A percentile compares a stretch with the other conserved stretches of the same genome.
phyloP scores from a whole-genome alignment of 768 basidiomycete genomes.

The Termitomyces sp. region DNA sequence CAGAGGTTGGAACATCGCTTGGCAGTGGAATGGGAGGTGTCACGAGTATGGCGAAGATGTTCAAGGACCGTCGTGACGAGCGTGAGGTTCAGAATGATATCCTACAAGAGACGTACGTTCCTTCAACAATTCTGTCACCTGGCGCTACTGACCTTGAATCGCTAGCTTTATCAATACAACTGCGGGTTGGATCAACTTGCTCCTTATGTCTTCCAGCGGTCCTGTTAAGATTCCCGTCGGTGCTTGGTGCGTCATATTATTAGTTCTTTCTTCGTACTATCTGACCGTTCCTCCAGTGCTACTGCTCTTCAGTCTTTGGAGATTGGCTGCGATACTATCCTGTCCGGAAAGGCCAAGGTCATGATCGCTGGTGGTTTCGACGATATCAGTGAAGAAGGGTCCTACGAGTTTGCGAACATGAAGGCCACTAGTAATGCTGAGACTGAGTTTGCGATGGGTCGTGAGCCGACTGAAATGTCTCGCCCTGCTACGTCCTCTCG shows the following conservation, averaged over 20 bases:
- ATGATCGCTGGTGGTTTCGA: slow-evolving; percentile 99
- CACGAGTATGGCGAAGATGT: slow-evolving; percentile 89
- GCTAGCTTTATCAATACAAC: slow-evolving; percentile 96
- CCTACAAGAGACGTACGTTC: slow-evolving; percentile 89
- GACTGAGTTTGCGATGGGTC: slow-evolving; percentile 97
- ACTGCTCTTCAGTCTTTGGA: slow-evolving; percentile 97
- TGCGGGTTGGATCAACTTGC: slow-evolving; percentile 95
- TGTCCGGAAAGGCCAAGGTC: slow-evolving; percentile 95
- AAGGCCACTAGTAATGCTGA: slow-evolving; percentile 97
- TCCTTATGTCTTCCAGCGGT: slow-evolving; percentile 92
- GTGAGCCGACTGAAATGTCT: slow-evolving; percentile 98
- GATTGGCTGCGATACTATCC: slow-evolving; percentile 93
- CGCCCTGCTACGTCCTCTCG: slow-evolving; percentile 95
- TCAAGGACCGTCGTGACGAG: slow-evolving; percentile 97
- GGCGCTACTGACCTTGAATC: slow-evolving; percentile 1
- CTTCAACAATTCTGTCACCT: neutral
- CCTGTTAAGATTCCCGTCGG: slow-evolving; percentile 99
- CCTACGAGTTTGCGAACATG: slow-evolving; percentile 99
- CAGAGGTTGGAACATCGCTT: slow-evolving; percentile 89
- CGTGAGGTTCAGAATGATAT: slow-evolving; percentile 98
- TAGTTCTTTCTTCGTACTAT: slow-evolving; percentile 4
- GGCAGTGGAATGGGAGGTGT: slow-evolving; percentile 99
- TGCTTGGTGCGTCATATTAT: slow-evolving; percentile 65
- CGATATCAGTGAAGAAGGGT: slow-evolving; percentile 96
- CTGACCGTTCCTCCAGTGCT: slow-evolving; percentile 44